Evolutionary conservation across 176 grass and related monocot genomes (phyloP), one percentile per base, ranked within the genome.

Genomic region (Juncus effusus): DNA sequence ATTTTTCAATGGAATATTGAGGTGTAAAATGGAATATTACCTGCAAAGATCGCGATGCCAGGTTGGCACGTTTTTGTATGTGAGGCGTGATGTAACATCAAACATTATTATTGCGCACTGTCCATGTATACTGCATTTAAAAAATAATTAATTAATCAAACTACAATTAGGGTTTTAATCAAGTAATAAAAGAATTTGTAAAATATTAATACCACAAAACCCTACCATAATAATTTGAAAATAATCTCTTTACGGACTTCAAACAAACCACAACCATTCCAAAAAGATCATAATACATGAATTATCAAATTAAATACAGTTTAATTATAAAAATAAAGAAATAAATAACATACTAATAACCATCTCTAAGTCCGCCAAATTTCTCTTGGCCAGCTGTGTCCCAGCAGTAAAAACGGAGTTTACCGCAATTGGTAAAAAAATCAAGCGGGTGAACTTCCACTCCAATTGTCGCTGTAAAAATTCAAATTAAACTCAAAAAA

Each of bases 91-190:
- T 54, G 90, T 95, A 8, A 90, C 90, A 76, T 95, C 90, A 67
- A 95, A 95, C 90, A 95, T 95, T 6, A 95, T 90, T 9, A 95
- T 95, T 0, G 86, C 90, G 60, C 86, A 95, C 41, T 95, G 90
- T 6, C 90, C 90, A 71, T 90, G 83, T 58, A 90, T 95, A 73
- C 86, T 95, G 72, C 10, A 61, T 6, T 38, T 44, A 15, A 54
- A 53, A 38, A 45, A 13, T 40, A 55, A 54, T 11, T n/a, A 16
- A 49, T 57, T 67, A 14, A 28, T 19, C 52, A 3, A 3, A 52
- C 56, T 38, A 63, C 3, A 57, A 28, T 28, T 28, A 36, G 67
- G 38, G 44, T 47, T 47, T 47, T 6, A 6, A 47, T 61, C 0
- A 16, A 36, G 11, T 19, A 61, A 7, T 36, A 4, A 61, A n/a